Base-by-base conservation (phyloP, 805 yeast species). In the Candida verbasci region DNA sequence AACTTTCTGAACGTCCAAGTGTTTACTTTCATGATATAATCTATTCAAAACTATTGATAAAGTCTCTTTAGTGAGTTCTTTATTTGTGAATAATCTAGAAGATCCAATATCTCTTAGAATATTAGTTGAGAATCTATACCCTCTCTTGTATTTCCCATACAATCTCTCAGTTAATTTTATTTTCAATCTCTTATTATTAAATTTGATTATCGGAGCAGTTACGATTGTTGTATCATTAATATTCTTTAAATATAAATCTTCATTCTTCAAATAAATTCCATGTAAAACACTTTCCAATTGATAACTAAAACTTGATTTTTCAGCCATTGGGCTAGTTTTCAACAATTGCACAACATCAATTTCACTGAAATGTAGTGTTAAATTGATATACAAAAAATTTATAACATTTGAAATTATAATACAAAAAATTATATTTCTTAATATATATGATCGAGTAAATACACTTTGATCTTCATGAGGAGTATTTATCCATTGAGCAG, bases 181-280 rank as follows among this genome's bases (percentile, higher is more conserved):
- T 11, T 9, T 28, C 9, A 29, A n/a, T 8, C 4, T 20, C 22
- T 17, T 30, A 21, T 15, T 20, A 23, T 10, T 21, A 18, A 41
- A 20, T 20, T 28, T 36, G 14, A 50, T 24, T 2, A n/a, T 28
- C 1, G 61, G 62, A 11, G 36, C 39, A 8, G 48, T 42, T 1
- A 43, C 32, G n/a, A 56, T 49, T 7, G 58, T 51, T 8, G 43
- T 25, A 3, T 45, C 34, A n/a, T 40, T 39, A 6, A 38, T 34
- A 12, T 41, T 32, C 1, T 39, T 25, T 9, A 50, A 17, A 37
- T 55, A 56, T 4, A 28, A 24, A 2, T 41, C 37, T 44, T 54
- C 53, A 32, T 46, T 41, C 31, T 55, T 42, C 24, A 49, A 18
- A 36, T 56, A 57, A 17, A 46, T 35, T 24, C 47, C 50, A 24